phyloP scores from a whole-genome alignment of 2,329 filamentous ascomycete genomes.

The Remersonia thermophila region DNA sequence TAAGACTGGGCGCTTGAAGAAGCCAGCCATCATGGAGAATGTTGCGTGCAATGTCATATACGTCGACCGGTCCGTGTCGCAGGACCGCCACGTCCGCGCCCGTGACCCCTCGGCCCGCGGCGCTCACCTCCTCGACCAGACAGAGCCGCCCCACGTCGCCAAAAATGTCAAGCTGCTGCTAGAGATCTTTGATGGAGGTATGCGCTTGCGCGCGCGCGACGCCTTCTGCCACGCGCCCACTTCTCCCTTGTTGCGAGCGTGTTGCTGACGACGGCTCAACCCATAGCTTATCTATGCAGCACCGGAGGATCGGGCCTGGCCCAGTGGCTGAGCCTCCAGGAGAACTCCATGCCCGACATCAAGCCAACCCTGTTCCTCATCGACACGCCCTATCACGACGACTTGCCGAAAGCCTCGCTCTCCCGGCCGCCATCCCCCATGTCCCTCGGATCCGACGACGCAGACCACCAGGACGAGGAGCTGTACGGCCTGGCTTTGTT shows the following conservation, averaged over 20 bases:
- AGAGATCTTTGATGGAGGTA: constrained; percentile 44
- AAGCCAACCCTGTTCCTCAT: constrained; percentile 46
- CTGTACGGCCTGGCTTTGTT: constrained; percentile 43
- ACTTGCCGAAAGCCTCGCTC: constrained; percentile 23
- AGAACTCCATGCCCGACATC: constrained; percentile 37
- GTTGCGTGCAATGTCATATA: constrained; percentile 48
- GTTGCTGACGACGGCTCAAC: neutral
- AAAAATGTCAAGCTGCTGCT: constrained; percentile 37
- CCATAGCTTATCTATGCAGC: constrained; percentile 40
- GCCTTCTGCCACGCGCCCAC: neutral
- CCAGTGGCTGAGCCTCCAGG: constrained; percentile 41
- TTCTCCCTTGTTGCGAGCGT: neutral
- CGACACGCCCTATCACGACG: constrained; percentile 42
- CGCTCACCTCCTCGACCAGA: no score
- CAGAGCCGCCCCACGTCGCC: constrained; percentile 28
- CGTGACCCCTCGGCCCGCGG: constrained; percentile 16
- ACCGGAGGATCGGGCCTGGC: constrained; percentile 41
- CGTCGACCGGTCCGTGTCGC: constrained; percentile 41
- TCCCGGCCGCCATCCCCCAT: constrained; percentile 35
- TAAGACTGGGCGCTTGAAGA: constrained; percentile 46
- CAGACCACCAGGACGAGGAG: constrained; percentile 34
- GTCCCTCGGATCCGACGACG: constrained; percentile 24
- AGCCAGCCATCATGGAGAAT: constrained; percentile 44
- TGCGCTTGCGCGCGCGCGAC: constrained; percentile 13
- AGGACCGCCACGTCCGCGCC: constrained; percentile 27